A percentile compares a stretch with the other conserved stretches of the same genome.
These are phyloP conservation scores for Geotrichum fermentans DNA, from an alignment of 1,139 yeast genomes.

Conservation along the genomic window DNA sequence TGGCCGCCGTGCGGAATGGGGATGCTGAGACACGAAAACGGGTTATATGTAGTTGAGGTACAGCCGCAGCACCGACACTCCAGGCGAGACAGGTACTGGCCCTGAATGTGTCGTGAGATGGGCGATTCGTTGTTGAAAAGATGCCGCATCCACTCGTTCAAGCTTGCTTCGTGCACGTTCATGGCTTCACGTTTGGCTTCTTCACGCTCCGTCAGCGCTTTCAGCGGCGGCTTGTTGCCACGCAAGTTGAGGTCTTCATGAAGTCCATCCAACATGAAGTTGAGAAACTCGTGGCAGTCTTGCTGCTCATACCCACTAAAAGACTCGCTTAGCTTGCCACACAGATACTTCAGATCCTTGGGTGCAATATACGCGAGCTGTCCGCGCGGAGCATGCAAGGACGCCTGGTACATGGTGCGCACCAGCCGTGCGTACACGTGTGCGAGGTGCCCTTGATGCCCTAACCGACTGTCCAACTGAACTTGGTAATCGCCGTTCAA, in stretches of 20 bases:
- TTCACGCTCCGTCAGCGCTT: constrained; percentile 64
- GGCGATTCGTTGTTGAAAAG: constrained; percentile 78
- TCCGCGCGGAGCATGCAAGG: constrained; percentile 33
- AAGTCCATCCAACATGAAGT: constrained; percentile 73
- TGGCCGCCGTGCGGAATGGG: constrained; percentile 54
- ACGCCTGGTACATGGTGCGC: constrained; percentile 46
- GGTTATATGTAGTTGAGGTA: constrained; percentile 84
- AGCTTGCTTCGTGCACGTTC: constrained; percentile 79
- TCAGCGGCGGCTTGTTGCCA: constrained; percentile 51
- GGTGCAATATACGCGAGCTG: constrained; percentile 52
- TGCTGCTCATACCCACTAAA: constrained; percentile 82
- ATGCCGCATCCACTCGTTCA: constrained; percentile 93
- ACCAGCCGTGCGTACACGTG: constrained; percentile 64
- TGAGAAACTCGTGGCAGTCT: constrained; percentile 87
- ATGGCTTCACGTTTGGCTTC: constrained; percentile 68
- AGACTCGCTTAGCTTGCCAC: constrained; percentile 65
- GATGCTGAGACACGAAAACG: constrained; percentile 69
- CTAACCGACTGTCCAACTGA: constrained; percentile 68
- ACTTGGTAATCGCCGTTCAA: constrained; percentile 64
- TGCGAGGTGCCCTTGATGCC: constrained; percentile 79
- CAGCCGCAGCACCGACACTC: constrained; percentile 68
- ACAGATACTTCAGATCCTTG: constrained; percentile 52
- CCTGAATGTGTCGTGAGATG: constrained; percentile 82
- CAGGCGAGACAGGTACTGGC: constrained; percentile 79
- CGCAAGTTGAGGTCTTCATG: constrained; percentile 84